Base-by-base conservation (phyloP, 225 moss, liverwort and hornwort species). In the Takakia lepidozioides region DNA sequence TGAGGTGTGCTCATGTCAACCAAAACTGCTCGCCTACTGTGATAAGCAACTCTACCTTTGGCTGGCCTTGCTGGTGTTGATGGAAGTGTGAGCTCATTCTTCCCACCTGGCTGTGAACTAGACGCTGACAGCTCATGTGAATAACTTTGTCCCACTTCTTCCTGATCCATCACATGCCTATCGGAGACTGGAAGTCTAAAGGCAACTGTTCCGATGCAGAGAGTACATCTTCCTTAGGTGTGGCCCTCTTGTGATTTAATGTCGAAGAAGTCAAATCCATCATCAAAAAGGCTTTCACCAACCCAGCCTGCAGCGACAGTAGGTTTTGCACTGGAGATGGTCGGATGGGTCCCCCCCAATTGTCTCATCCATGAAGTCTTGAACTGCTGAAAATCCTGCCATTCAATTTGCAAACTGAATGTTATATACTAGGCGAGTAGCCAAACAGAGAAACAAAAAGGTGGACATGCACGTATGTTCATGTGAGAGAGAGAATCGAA, bases 321-420 rank as follows among this genome's bases (percentile, higher is more conserved):
- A 20, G 59, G 48, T 49, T 50, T 69, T 28, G 59, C 51, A 11
- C 62, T 60, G 6, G 78, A 56, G 45, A 55, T 58, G 3, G 50
- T 32, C 48, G 52, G 55, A 0, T 36, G 45, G 22, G 39, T 32
- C 6, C 66, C 70, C 37, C 61, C 88, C 61, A 13, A 32, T 23
- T 30, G 58, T 60, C 58, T 85, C 74, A 61, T 81, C 85, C 60
- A 72, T 67, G 59, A 75, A 65, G 48, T 83, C 81, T 64, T 81
- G 78, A 30, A 86, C 52, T 49, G 75, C 57, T 52, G 78, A 65
- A 62, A 88, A 93, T 39, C 92, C 92, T 93, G 74, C 30, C 22
- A 18, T 9, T 52, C 39, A 52, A 29, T 71, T n/a, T n/a, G n/a
- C n/a, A n/a, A n/a, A n/a, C n/a, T n/a, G n/a, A n/a, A n/a, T n/a